Base-by-base conservation (phyloP, 306 rosid genomes). In the Glycine tomentella region DNA sequence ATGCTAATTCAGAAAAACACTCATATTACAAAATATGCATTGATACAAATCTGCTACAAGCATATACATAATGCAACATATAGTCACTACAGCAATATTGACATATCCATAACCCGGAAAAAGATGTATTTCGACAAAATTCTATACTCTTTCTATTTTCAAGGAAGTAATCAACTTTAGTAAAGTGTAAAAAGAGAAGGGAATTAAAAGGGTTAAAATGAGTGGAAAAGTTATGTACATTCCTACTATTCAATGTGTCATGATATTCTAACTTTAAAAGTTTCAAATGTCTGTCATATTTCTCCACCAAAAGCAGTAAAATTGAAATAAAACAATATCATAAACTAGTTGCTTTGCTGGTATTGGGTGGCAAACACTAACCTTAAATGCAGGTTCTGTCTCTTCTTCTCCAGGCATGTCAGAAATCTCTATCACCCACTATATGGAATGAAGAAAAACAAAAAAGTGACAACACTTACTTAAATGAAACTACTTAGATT, bases 341-440 rank as follows among this genome's bases (percentile, higher is more conserved):
- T 14, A 33, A 59, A 58, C 42, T 40, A 17, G 38, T 42, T 77
- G 46, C 56, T 80, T 76, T 57, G 45, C 59, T 69, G 53, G 64
- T 31, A 76, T 15, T 57, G 77, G 12, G 10, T 49, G 56, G 51
- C 76, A 52, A 86, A 51, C 76, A 84, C 78, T 90, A 84, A 86
- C 99, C 98, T 95, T 95, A 87, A 42, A 95, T 61, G 99, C 96
- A 85, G 99, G 97, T 80, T 95, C 89, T 50, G 91, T 78, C 84
- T 95, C 99, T 84, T 90, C 91, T 81, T 88, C 87, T 55, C 99
- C 98, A 0, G 98, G 94, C 88, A 88, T 93, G 90, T 95, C 97
- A 74, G 99, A 93, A 86, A 95, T 93, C 90, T 95, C 99, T 74
- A 95, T 95, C 68, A 88, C 99, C 99, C 91, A 93, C 99, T 95